Evolutionary conservation across 768 basidiomycete genomes (phyloP), one percentile per base, ranked within the genome.

Genomic region (Hemileccinum impolitum): DNA sequence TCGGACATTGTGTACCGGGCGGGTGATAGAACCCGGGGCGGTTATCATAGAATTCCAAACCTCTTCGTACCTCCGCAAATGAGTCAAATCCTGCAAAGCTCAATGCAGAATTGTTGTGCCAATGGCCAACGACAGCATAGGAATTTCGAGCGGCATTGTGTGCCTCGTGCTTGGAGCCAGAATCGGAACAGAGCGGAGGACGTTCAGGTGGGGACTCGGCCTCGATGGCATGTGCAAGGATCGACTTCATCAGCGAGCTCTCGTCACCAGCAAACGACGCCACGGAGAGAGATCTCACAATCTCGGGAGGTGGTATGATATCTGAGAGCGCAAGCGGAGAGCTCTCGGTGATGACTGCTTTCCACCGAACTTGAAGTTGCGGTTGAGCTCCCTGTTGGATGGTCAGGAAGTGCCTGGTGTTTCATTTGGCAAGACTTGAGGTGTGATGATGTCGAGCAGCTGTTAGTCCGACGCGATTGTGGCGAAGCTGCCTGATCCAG

Each of bases 361-460:
- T 19, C 86, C 87, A 23, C 88, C 87, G 51, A 90, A 91, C 60
- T 76, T 85, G 77, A 91, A 90, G 18, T 81, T 77, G 9, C 70
- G 75, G 53, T 90, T 82, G 39, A 90, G 75, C 53, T 82, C 74
- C 0, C 87, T 87, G 51, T 85, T 73, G 0, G 85, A 85, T 3
- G 75, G 74, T 17, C 68, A 73, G 19, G 76, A 75, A 12, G 61
- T 60, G 44, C 72, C 67, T 6, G 77, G 69, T 6, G 56, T 51
- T 5, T 58, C 43, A 14, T 62, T 55, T 39, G 59, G 61, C 21
- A 64, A 45, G 43, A 55, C 40, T n/a, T 45, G 48, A 30, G 57
- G 55, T 0, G 31, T 50, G 9, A 57, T 48, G 23, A 59, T 17
- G 7, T 57, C 31, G 11, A 57, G 45, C 6, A 62, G 45, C 39